phyloP scores from a whole-genome alignment of 257 asterid genomes.

The Solanum habrochaites region DNA sequence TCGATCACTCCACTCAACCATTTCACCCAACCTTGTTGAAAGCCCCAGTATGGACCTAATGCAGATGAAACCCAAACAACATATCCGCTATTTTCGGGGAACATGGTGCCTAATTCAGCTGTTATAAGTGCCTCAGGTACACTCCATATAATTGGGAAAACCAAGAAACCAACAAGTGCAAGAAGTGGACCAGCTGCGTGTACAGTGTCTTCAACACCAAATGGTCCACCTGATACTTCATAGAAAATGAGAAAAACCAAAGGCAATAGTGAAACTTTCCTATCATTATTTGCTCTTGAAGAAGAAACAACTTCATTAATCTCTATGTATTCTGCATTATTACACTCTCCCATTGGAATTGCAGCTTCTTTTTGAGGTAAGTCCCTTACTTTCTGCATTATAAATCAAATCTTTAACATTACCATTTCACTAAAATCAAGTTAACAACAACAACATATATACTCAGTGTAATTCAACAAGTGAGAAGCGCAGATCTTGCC shows the following conservation, averaged over 20 bases:
- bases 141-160: conserved; percentile 63
- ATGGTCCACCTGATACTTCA: conserved; percentile 69
- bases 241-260: conserved; percentile 54
- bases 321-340: conserved; percentile 18
- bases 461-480: not conserved
- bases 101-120: conserved; percentile 71
- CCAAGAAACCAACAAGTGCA: conserved; percentile 45
- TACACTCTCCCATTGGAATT: conserved; percentile 18
- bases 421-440: not conserved
- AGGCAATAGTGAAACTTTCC: conserved; percentile 38
- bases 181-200: conserved; percentile 62
- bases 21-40: conserved; percentile 72
- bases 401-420: not conserved
- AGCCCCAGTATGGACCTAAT: conserved; percentile 62
- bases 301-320: conserved; percentile 19
- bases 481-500: not conserved
- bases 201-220: conserved; percentile 61
- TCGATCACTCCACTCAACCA: conserved; percentile 71
- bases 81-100: conserved; percentile 67
- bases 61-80: conserved; percentile 75
- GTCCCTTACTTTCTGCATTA: conserved; percentile 33
- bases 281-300: conserved; percentile 15
- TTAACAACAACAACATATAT: not conserved
- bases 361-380: conserved; percentile 12
- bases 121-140: conserved; percentile 68